A percentile compares a stretch with the other conserved stretches of the same genome.
These are phyloP conservation scores for Nepenthes alata DNA, from an alignment of 179 eudicot genomes.

Conservation along the genomic window DNA sequence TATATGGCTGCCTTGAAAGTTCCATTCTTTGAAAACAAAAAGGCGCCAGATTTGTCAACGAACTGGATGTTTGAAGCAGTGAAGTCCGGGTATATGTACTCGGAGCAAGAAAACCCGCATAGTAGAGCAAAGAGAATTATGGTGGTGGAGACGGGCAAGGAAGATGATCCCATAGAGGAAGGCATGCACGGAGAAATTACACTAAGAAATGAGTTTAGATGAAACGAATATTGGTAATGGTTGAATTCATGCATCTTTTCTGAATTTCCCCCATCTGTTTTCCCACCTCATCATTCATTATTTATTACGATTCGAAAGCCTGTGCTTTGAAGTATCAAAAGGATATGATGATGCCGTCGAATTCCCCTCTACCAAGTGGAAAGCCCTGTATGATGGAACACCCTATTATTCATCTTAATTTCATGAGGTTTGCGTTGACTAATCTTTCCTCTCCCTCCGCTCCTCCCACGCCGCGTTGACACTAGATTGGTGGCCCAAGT, in stretches of 20 bases:
- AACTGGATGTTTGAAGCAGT: conserved; percentile 36
- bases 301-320: too few species aligned
- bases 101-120: conserved; percentile 14
- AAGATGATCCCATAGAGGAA: conserved; percentile 25
- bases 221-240: conserved; percentile 5
- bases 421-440: conserved; percentile 8
- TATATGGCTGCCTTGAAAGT: conserved; percentile 51
- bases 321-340: too few species aligned
- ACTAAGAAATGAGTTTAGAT: conserved; percentile 5
- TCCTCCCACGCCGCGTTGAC: background rate
- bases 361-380: too few species aligned
- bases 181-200: conserved; percentile 11
- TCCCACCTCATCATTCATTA: background rate
- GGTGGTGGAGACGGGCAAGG: conserved; percentile 8
- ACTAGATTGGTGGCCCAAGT: conserved; percentile 7
- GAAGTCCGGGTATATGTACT: conserved; percentile 39
- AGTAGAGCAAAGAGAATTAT: conserved; percentile 11
- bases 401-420: too few species aligned
- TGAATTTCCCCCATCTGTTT: conserved; percentile 9
- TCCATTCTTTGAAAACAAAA: conserved; percentile 39
- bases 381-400: too few species aligned
- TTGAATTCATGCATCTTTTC: conserved; percentile 13
- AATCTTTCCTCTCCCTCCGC: background rate
- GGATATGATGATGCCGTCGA: too few species aligned
- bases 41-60: conserved; percentile 39